Evolutionary conservation across 257 asterid genomes (phyloP), one percentile per base, ranked within the genome.

Genomic region (Osmanthus fragrans): DNA sequence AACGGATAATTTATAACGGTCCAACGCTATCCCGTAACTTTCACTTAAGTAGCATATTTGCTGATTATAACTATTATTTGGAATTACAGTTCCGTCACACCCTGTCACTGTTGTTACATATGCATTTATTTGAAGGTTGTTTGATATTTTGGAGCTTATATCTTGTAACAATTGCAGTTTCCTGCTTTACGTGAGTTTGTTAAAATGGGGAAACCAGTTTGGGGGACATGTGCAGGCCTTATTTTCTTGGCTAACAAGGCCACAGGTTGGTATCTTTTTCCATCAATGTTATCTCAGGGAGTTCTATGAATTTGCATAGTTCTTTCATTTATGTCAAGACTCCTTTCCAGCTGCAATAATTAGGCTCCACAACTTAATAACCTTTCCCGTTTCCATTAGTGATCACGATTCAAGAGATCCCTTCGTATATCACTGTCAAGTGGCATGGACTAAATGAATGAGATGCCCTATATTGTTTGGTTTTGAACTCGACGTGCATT

Each of bases 191-290:
- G 99, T 4, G 99, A 96, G 77, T 96, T 93, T 81, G 99, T 93
- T 18, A 87, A 89, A 82, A 82, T 83, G 76, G 99, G 98, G 63
- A 96, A 96, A 84, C 99, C 99, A 0, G 98, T 96, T 25, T 93
- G 99, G 99, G 99, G 99, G 73, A 96, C 99, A 23, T 96, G 99
- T 79, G 99, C 99, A 5, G 99, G 99, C 73, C 97, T 96, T 75
- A 96, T 96, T 58, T 96, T 96, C 80, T 76, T 96, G 88, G 98
- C 99, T 18, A 86, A 96, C 88, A 96, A 77, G 84, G 97, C 98
- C 75, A 78, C 74, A 67, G 99, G 99, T 96, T 69, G 25, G 85
- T 81, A 18, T 70, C 40, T 33, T 32, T 32, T 19, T 29, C 74
- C 70, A 66, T 21, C 19, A 36, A 76, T 42, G 8, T 71, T 68